Conservation (phyloP, 139 green algal species). For the Protoeuglena noctilucae region DNA sequence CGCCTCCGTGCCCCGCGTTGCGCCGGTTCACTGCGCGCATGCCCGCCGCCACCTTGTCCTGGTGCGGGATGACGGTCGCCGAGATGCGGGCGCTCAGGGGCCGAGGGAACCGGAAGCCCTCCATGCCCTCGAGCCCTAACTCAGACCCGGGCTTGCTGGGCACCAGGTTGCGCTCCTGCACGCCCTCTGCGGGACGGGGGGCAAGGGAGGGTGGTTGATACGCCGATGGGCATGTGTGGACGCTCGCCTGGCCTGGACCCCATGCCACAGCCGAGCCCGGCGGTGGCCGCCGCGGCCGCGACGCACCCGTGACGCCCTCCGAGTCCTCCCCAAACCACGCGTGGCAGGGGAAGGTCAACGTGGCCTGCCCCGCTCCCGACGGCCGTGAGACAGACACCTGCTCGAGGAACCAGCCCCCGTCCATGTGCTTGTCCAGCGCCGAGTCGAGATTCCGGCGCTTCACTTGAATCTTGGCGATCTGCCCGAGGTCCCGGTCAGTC, state of each 20-base stretch:
- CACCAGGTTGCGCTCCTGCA: background rate
- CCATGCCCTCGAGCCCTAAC: background rate
- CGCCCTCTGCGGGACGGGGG: no score
- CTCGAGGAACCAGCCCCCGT: conserved; percentile 10
- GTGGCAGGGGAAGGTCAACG: background rate
- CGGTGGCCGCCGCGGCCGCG: no score
- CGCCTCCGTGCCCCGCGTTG: conserved; percentile 13
- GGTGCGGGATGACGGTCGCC: conserved; percentile 8
- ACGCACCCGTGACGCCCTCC: background rate
- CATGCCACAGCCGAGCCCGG: no score
- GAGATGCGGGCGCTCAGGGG: background rate
- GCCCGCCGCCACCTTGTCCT: conserved; percentile 15
- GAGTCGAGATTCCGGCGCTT: background rate
- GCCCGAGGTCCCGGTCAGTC: background rate
- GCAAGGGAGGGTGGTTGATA: no score
- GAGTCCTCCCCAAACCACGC: background rate
- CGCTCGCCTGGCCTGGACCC: no score
- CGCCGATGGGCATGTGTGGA: no score
- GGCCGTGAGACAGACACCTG: background rate
- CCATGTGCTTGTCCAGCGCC: background rate
- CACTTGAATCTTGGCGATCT: background rate
- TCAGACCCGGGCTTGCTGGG: background rate
- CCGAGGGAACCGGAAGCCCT: background rate
- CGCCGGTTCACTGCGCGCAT: conserved; percentile 5
- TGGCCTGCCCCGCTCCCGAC: no score